These are phyloP conservation scores for Kodamaea lidongshanica DNA, from an alignment of 805 yeast species.

Conservation along the genomic window DNA sequence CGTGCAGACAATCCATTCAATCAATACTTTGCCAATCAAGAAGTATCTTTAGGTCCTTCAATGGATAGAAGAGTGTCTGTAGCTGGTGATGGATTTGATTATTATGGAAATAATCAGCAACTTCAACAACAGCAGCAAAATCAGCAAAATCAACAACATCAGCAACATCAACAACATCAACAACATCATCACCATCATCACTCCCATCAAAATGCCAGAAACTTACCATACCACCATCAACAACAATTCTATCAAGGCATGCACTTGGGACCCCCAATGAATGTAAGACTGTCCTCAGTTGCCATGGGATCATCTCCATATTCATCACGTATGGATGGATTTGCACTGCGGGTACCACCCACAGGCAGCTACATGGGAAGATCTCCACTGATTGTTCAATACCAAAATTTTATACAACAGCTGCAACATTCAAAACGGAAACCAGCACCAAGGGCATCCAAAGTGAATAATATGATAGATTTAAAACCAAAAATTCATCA, in stretches of 20 bases:
- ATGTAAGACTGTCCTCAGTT: slow-evolving; percentile 19
- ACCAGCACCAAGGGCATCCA: slow-evolving; percentile 45
- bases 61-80: slow-evolving; percentile 34
- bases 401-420: slow-evolving; percentile 24
- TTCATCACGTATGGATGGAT: slow-evolving; percentile 10
- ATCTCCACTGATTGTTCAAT: slow-evolving; percentile 30
- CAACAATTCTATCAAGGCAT: too few relatives aligned
- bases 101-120: slow-evolving; percentile 3
- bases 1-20: slow-evolving; percentile 42
- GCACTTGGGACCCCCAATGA: slow-evolving; percentile 10
- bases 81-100: slow-evolving; percentile 24
- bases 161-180: slow-evolving; percentile 3
- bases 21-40: slow-evolving; percentile 36
- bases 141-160: slow-evolving; percentile 1
- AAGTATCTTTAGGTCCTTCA: slow-evolving; percentile 22
- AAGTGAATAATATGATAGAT: slow-evolving; percentile 41
- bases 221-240: neutral
- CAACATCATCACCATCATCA: slow-evolving; percentile 3
- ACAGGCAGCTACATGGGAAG: slow-evolving; percentile 15
- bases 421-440: slow-evolving; percentile 7
- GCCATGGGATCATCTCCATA: slow-evolving; percentile 14
- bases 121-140: slow-evolving; percentile 5
- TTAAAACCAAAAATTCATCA: slow-evolving; percentile 54
- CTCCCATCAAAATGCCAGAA: slow-evolving; percentile 1
- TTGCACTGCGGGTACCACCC: too few relatives aligned